These are phyloP conservation scores for Plasmodium yoelii DNA, from an alignment of 169 alveolate genomes.

Conservation along the genomic window DNA sequence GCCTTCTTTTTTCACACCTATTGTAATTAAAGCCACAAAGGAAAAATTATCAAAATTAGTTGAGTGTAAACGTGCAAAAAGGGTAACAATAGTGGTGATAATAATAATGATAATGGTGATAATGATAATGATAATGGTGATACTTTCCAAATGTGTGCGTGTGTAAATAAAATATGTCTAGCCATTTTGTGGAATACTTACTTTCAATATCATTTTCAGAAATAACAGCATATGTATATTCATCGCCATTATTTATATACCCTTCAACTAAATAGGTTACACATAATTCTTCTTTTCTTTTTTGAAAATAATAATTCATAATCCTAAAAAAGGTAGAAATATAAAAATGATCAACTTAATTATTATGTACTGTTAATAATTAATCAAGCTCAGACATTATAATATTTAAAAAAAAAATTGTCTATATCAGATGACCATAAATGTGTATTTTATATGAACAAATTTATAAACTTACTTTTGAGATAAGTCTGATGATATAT, in stretches of 20 bases:
- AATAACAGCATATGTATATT: constrained; percentile 23
- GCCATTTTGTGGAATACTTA: not conserved
- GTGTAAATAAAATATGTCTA: not conserved
- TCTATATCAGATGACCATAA: no score
- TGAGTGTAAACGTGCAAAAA: not conserved
- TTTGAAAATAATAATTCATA: constrained; percentile 21
- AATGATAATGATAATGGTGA: no score
- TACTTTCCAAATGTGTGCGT: not conserved
- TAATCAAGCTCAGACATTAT: not conserved
- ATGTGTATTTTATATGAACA: not conserved
- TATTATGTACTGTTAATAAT: not conserved
- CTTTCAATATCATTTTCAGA: constrained; percentile 19
- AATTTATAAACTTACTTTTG: constrained; percentile 32
- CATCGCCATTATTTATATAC: constrained; percentile 7
- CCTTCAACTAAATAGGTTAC: constrained; percentile 61
- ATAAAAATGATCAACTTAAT: not conserved
- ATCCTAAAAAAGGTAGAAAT: constrained; percentile 13
- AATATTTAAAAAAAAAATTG: no score
- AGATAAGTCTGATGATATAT: constrained; percentile 33
- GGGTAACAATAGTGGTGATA: not conserved
- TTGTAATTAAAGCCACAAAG: no score
- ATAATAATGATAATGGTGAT: no score
- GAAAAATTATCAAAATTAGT: not conserved
- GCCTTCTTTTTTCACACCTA: constrained; percentile 11
- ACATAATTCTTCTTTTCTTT: constrained; percentile 28